Evolutionary conservation across 1,284 basidiomycete genomes (phyloP), one percentile per base, ranked within the genome.

Genomic region (Peniophora sp.): DNA sequence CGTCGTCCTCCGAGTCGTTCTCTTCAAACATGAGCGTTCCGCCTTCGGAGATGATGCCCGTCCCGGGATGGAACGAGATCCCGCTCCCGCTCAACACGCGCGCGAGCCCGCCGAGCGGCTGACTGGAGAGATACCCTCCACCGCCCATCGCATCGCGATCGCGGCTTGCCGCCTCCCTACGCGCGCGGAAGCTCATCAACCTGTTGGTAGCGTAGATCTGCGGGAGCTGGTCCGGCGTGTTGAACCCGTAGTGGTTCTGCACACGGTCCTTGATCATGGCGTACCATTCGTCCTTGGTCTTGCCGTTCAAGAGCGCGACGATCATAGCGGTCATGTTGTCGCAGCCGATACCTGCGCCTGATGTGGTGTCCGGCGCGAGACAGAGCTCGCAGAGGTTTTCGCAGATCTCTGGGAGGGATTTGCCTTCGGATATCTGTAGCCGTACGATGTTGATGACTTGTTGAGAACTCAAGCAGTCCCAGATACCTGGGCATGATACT

Each of bases 241-340:
- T 63, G 66, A 83, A 87, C 20, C 86, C 85, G 65, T 85, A 73
- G 49, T 83, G 76, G 36, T 75, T 76, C 59, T 94, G 79, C 41
- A 96, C 89, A 42, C 95, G 83, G 48, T 93, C 80, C 55, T 79
- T 84, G 57, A 99, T 70, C 97, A 95, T 99, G 22, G 78, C 68
- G 63, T 90, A 91, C 97, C 97, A 99, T 64, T 97, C 85, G 56
- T 92, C 86, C 64, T 87, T 83, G 14, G 92, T 92, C 53, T 85
- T 83, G 27, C 92, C 95, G 56, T 89, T 78, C 27, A 97, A 78
- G 47, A 99, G 66, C 3, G 92, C 97, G 47, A 99, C 81, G 52
- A 99, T 80, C 58, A 97, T 80, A 50, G 97, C 76, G 0, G 97
- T 99, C 97, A 99, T 99, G 73, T 99, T 99, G 73, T 99, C 97